phyloP scores from a whole-genome alignment of 2,329 filamentous ascomycete genomes.

The Ophiocordyceps sinensis region DNA sequence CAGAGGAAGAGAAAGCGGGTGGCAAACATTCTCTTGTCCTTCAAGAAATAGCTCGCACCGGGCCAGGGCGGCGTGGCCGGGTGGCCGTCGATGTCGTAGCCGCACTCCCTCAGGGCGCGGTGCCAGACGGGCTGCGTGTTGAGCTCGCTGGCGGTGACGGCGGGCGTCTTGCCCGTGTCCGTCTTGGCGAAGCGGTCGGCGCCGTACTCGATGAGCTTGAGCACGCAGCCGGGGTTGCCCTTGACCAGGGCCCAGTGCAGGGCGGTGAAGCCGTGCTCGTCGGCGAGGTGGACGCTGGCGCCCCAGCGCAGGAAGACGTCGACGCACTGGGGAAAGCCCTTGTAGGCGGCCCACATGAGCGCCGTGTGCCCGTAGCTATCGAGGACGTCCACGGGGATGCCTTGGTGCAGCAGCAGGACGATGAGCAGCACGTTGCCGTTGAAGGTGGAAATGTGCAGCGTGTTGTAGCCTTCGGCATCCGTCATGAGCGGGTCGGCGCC shows the following conservation, averaged over 20 bases:
- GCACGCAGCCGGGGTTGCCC: constrained; percentile 74
- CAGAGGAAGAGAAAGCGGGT: constrained; percentile 80
- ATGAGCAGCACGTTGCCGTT: constrained; percentile 90
- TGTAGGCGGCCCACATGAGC: constrained; percentile 98
- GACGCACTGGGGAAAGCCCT: constrained; percentile 83
- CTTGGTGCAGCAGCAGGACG: constrained; percentile 80
- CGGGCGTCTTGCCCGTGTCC: constrained; percentile 77
- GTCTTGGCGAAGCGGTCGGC: constrained; percentile 87
- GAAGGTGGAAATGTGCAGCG: constrained; percentile 90
- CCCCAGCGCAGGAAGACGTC: constrained; percentile 91
- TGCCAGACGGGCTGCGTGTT: constrained; percentile 75
- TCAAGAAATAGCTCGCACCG: constrained; percentile 53
- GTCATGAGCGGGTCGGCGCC: constrained; percentile 87
- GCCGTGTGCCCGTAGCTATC: constrained; percentile 86
- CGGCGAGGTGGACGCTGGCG: constrained; percentile 76
- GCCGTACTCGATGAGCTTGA: constrained; percentile 92
- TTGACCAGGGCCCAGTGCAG: constrained; percentile 95
- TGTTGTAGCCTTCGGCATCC: constrained; percentile 95
- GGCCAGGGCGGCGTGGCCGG: constrained; percentile 57
- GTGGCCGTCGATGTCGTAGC: constrained; percentile 68
- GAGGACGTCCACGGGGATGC: constrained; percentile 82
- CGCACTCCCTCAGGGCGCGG: constrained; percentile 67
- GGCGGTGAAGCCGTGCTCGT: constrained; percentile 88
- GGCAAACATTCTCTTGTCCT: constrained; percentile 66
- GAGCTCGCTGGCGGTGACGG: constrained; percentile 75